Base-by-base conservation (phyloP, 2,329 filamentous ascomycete genomes). In the Hypoxylon sp. region DNA sequence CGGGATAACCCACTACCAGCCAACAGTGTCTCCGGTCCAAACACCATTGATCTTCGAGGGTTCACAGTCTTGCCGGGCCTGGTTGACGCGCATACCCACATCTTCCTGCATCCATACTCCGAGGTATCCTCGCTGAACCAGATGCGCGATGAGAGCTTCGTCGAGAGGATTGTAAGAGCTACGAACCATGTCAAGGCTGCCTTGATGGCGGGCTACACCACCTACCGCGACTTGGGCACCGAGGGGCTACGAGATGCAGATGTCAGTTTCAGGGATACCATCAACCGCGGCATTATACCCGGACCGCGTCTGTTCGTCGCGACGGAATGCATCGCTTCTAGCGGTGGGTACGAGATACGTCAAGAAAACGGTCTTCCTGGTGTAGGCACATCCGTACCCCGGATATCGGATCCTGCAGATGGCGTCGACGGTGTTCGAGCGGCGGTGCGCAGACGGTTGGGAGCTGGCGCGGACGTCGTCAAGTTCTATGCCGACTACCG, bases 151-250 rank as follows among this genome's bases (percentile, higher is more conserved):
- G 85, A 88, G 69, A 85, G 84, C 60, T 74, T 85, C n/a, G 81
- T 87, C 6, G 87, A 89, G 71, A 79, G 86, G 21, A 79, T 83
- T 23, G 81, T 89, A 50, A 83, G 87, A 16, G 83, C 83, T 0
- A 82, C 83, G 6, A 85, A 87, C 63, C 83, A 87, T 66, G 81
- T 81, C 64, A 83, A 82, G 46, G 78, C 80, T 0, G 86, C 84
- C 1, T 78, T 89, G 8, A 75, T 84, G 19, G 84, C 86, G 0
- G 87, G 87, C 5, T 88, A 85, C 77, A 89, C 85, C 0, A 87
- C 85, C 1, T 87, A 87, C 73, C 79, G 85, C 45, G 85, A 88
- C 71, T 79, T 87, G 0, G 84, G 85, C 12, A 85, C 84, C 2
- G 85, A 88, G 70, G 80, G 81, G 0, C 79, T 87, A 63, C 77